phyloP scores from a whole-genome alignment of 768 basidiomycete genomes.

The Ephemerocybe angulata region DNA sequence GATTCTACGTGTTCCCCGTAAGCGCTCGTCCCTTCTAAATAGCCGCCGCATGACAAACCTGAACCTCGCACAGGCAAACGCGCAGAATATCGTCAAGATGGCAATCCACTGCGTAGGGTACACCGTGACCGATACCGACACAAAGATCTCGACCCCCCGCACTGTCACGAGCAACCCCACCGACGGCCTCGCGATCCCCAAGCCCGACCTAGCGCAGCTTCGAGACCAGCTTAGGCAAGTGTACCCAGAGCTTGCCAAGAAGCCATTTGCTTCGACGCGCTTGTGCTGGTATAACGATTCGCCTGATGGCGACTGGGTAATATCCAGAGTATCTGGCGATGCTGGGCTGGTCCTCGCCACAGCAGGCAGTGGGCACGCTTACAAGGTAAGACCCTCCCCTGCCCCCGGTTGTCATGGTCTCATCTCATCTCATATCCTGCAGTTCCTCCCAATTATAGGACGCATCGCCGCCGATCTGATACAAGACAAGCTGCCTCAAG shows the following conservation, averaged over 20 bases:
- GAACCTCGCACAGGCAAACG: conserved; percentile 51
- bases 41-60: neutral
- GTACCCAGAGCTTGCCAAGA: conserved; percentile 76
- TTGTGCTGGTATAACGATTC: conserved; percentile 96
- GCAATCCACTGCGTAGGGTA: conserved; percentile 76
- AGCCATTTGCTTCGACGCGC: conserved; percentile 67
- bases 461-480: conserved; percentile 70
- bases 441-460: conserved; percentile 90
- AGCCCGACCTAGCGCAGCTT: conserved; percentile 43
- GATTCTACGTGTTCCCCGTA: conserved; percentile 85
- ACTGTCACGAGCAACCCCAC: conserved; percentile 62
- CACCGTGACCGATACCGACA: too few relatives aligned
- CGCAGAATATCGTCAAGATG: conserved; percentile 68
- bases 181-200: conserved; percentile 65
- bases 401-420: neutral
- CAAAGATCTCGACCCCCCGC: conserved; percentile 66
- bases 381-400: conserved; percentile 53
- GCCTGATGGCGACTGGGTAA: conserved; percentile 83
- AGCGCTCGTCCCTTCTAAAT: conserved; percentile 15
- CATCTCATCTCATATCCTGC: neutral
- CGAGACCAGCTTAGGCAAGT: conserved; percentile 50
- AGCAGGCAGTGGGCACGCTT: conserved; percentile 84
- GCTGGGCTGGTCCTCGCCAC: conserved; percentile 74
- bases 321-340: conserved; percentile 63
- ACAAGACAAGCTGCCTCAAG: conserved; percentile 55